These are phyloP conservation scores for Alternaria gaisen DNA, from an alignment of 2,329 filamentous ascomycete genomes.

Conservation along the genomic window DNA sequence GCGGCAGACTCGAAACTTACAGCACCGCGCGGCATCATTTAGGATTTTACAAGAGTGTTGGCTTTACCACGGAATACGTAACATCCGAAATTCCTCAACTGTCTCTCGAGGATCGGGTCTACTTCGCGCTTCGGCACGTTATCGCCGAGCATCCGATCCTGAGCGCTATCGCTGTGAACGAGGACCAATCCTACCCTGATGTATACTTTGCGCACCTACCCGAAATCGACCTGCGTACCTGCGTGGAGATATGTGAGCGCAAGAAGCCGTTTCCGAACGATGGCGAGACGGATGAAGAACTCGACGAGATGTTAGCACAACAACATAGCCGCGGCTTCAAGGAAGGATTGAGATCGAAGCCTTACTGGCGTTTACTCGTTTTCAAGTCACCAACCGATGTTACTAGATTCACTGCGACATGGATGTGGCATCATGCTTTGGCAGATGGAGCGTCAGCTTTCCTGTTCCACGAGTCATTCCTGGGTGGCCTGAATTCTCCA, in stretches of 20 bases:
- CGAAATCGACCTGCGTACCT: slow-evolving; percentile 52
- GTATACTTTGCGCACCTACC: slow-evolving; percentile 58
- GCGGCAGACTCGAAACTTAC: slow-evolving; percentile 55
- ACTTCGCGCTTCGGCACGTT: slow-evolving; percentile 46
- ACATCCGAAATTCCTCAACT: neutral
- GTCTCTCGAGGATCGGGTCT: slow-evolving; percentile 45
- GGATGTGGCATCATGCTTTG: slow-evolving; percentile 58
- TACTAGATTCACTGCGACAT: slow-evolving; percentile 54
- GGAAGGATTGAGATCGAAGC: slow-evolving; percentile 33
- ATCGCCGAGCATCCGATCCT: slow-evolving; percentile 55
- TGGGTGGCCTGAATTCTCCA: slow-evolving; percentile 42
- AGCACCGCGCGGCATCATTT: slow-evolving; percentile 56
- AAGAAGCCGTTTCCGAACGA: slow-evolving; percentile 21
- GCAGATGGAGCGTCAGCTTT: slow-evolving; percentile 58
- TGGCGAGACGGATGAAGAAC: slow-evolving; percentile 49
- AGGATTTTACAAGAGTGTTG: slow-evolving; percentile 57
- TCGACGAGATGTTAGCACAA: slow-evolving; percentile 49
- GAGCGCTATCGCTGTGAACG: slow-evolving; percentile 54
- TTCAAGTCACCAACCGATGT: slow-evolving; percentile 5
- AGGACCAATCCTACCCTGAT: slow-evolving; percentile 48
- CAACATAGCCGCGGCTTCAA: slow-evolving; percentile 56
- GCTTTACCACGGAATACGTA: slow-evolving; percentile 48
- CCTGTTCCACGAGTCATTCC: slow-evolving; percentile 56
- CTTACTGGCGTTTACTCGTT: slow-evolving; percentile 58
- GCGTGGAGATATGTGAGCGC: slow-evolving; percentile 46